A percentile compares a stretch with the other conserved stretches of the same genome.
Conservation (phyloP, 2,329 filamentous ascomycete genomes). For the Fusarium guadeloupense region DNA sequence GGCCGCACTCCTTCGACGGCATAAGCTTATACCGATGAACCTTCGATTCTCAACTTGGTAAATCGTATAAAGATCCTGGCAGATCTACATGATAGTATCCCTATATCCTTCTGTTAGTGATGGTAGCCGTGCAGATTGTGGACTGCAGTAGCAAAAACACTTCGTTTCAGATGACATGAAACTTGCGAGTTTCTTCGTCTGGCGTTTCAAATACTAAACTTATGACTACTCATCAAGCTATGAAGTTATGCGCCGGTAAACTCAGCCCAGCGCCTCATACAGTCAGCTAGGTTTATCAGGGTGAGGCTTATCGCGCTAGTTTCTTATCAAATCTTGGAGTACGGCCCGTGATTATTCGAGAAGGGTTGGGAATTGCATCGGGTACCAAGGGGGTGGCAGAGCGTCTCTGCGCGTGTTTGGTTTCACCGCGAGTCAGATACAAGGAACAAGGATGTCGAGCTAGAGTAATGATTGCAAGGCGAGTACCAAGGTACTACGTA, state of each 20-base stretch:
- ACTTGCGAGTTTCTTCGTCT: not conserved
- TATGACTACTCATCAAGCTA: too few relatives aligned
- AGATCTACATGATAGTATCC: not conserved
- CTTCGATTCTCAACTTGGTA: constrained; percentile 8
- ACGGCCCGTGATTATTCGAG: constrained; percentile 2
- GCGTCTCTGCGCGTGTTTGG: not conserved
- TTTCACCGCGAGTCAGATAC: constrained; percentile 20
- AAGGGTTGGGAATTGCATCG: constrained; percentile 17
- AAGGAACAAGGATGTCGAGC: not conserved
- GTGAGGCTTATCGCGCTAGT: constrained; percentile 4
- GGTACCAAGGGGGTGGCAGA: constrained; percentile 17
- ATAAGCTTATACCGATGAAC: not conserved
- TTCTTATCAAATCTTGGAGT: constrained; percentile 19
- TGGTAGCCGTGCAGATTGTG: not conserved
- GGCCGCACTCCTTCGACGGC: constrained; percentile 20
- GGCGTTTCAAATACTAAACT: constrained; percentile 3
- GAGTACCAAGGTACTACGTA: not conserved
- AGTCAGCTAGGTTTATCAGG: constrained; percentile 8
- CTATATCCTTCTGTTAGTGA: not conserved
- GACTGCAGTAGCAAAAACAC: not conserved
- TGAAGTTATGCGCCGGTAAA: constrained; percentile 19
- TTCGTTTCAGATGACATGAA: constrained; percentile 19
- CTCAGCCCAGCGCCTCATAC: constrained; percentile 29
- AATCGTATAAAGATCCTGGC: constrained; percentile 1
- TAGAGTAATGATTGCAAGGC: constrained; percentile 1